phyloP scores from a whole-genome alignment of 345 rosid species.

The Eutrema yunnanense region DNA sequence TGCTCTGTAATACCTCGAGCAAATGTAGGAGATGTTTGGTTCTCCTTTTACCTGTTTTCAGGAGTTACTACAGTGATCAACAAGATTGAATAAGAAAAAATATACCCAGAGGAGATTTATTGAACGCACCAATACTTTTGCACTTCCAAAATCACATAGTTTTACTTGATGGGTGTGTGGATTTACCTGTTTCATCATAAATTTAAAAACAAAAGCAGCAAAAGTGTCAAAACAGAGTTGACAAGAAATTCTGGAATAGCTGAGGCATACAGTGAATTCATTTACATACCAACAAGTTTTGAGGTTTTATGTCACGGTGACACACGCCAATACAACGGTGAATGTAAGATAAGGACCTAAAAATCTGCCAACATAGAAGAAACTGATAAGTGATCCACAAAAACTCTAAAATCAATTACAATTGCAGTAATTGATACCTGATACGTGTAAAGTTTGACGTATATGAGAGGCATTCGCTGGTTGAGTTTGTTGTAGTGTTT shows the following conservation, averaged over 20 bases:
- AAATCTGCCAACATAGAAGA: slow-evolving; percentile 53
- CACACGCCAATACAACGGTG: slow-evolving; percentile 85
- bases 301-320: slow-evolving; percentile 97
- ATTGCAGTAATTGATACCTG: slow-evolving; percentile 46
- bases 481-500: slow-evolving; percentile 87
- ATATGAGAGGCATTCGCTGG: slow-evolving; percentile 87
- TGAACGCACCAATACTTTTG: slow-evolving; percentile 81
- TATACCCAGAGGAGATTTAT: neutral
- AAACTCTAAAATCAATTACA: neutral
- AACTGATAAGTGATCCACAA: neutral
- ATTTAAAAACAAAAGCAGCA: neutral
- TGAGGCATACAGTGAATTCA: neutral
- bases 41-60: slow-evolving; percentile 86
- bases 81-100: neutral
- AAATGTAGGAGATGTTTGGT: slow-evolving; percentile 92
- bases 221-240: neutral
- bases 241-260: neutral
- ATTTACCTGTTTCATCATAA: slow-evolving; percentile 53
- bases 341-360: slow-evolving; percentile 85
- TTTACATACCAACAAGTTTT: slow-evolving; percentile 80
- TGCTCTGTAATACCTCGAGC: slow-evolving; percentile 97
- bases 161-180: slow-evolving; percentile 98
- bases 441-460: slow-evolving; percentile 86
- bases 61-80: neutral
- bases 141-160: slow-evolving; percentile 97